phyloP scores from a whole-genome alignment of 306 rosid genomes.

The Acacia crassicarpa region DNA sequence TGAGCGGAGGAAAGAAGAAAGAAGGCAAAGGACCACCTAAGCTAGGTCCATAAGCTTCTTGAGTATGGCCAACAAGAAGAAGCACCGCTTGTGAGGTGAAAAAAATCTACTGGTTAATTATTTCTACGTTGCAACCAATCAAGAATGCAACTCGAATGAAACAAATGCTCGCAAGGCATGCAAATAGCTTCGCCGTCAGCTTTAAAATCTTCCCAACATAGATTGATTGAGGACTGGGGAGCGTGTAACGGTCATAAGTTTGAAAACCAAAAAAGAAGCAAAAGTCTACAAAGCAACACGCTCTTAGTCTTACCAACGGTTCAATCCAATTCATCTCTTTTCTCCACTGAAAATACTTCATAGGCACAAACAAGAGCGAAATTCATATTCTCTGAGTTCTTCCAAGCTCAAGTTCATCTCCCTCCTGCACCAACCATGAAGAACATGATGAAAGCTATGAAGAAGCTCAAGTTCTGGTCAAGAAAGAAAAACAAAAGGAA shows the following conservation, averaged over 20 bases:
- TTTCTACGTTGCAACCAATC: no score
- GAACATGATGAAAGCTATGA: conserved; percentile 54
- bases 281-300: not conserved
- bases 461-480: conserved; percentile 67
- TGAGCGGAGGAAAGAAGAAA: no score
- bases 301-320: conserved; percentile 25
- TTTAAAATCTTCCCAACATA: no score
- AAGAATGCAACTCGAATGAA: no score
- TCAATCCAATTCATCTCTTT: not conserved
- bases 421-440: conserved; percentile 17
- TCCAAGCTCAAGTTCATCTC: not conserved
- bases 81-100: no score
- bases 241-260: conserved; percentile 51
- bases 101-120: no score
- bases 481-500: conserved; percentile 52
- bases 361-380: not conserved
- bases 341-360: not conserved
- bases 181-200: no score
- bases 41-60: no score
- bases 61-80: no score
- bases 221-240: not conserved
- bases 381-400: not conserved
- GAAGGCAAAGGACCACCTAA: no score
- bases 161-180: no score
- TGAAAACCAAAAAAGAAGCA: conserved; percentile 8